Evolutionary conservation across 2,329 filamentous ascomycete genomes (phyloP).

Genomic region (Cercospora sojina): DNA sequence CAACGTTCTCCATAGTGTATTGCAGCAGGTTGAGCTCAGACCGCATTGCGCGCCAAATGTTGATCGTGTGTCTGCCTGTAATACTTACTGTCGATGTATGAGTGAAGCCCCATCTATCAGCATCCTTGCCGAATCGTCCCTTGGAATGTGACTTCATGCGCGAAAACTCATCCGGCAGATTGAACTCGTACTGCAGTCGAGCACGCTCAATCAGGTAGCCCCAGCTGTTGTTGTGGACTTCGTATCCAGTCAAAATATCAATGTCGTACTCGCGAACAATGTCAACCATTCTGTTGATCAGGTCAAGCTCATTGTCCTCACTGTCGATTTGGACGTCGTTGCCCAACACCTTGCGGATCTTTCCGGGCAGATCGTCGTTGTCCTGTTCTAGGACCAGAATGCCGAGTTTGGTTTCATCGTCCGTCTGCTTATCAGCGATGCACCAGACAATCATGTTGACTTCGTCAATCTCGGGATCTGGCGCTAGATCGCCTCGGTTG

Average conservation of each 20-base stretch:
- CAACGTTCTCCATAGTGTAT: conserved; percentile 95
- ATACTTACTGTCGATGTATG: conserved; percentile 88
- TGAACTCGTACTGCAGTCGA: conserved; percentile 79
- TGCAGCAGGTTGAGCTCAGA: conserved; percentile 88
- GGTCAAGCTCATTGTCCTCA: conserved; percentile 77
- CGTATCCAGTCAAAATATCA: conserved; percentile 90
- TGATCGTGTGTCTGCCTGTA: conserved; percentile 95
- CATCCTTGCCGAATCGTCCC: conserved; percentile 80
- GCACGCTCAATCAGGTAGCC: conserved; percentile 93
- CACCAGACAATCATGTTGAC: conserved; percentile 89
- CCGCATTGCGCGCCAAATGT: conserved; percentile 94
- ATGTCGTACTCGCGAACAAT: conserved; percentile 83
- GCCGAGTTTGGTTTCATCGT: conserved; percentile 67
- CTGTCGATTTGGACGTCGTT: conserved; percentile 63
- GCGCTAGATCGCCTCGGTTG: conserved; percentile 73
- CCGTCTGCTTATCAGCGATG: conserved; percentile 61
- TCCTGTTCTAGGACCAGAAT: conserved; percentile 62
- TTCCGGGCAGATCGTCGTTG: conserved; percentile 57
- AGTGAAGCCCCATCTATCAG: conserved; percentile 89
- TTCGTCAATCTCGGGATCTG: conserved; percentile 88
- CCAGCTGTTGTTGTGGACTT: conserved; percentile 92
- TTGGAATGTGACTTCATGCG: conserved; percentile 81
- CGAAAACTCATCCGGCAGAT: conserved; percentile 87
- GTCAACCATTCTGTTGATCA: conserved; percentile 82
- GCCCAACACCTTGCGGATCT: conserved; percentile 60